Base-by-base conservation (phyloP, 805 yeast genomes). In the Saccharomyces eubayanus region DNA sequence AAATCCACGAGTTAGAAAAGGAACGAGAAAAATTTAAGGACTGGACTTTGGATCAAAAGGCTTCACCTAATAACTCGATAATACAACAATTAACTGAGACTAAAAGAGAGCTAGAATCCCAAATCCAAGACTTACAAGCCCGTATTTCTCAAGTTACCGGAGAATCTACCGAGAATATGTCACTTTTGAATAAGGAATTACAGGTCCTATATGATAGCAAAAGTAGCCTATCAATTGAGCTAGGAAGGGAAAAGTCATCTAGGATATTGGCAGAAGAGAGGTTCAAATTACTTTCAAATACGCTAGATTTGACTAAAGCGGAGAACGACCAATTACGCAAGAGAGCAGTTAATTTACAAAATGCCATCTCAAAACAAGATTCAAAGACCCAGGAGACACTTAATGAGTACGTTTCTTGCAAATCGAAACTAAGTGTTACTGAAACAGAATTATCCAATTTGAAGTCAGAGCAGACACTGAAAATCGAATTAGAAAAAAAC, bases 21-120 rank as follows among this genome's bases (percentile, higher is more conserved):
- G 95, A 88, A 66, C 78, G 90, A 53, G 95, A 90, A 60, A 80
- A 83, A 72, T 77, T 84, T 60, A 76, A 82, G 63, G 45, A 56
- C 10, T 31, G 55, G 6, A 29, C 50, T 11, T 31, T 50, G 2
- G 36, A 49, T 11, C 36, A 43, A 28, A 40, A 28, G 9, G 11
- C 48, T 5, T 36, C 43, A 9, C 10, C 9, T 11, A 16, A 2
- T 8, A 36, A 36, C 20, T 16, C 24, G 9, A 9, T 16, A 4
- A 36, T 36, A 36, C 21, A 16, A 4, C 24, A 36, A 16, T 36
- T 36, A 16, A 43, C 45, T 3, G 47, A 48, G 2, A 14, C 59
- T 5, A 55, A 60, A 24, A 48, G 49, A 2, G 62, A 64, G 46
- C 47, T 64, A 0, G 30, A 48, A 16, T 16, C 45, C 12, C 30